These are phyloP conservation scores for Geosiphon pyriformis DNA, from an alignment of 192 early-diverging fungal species.

Conservation along the genomic window DNA sequence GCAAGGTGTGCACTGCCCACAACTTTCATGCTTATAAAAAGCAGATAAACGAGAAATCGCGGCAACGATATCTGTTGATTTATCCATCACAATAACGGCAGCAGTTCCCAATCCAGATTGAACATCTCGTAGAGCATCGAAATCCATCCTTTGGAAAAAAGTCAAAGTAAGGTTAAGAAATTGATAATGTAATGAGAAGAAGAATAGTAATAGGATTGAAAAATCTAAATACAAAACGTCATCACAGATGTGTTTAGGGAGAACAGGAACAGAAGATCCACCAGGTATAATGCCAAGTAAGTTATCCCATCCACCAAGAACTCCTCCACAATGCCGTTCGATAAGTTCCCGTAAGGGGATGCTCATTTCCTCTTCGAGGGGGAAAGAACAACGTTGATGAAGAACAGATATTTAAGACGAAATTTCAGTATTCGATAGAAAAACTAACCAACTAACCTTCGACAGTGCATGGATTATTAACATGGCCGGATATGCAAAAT, in stretches of 20 bases:
- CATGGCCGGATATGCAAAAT: conserved; percentile 96
- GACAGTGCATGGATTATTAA: conserved; percentile 95
- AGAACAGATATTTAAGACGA: too few species aligned
- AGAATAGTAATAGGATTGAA: not conserved
- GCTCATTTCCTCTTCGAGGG: conserved; percentile 80
- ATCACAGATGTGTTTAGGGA: conserved; percentile 80
- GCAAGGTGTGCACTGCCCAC: conserved; percentile 99
- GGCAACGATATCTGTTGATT: conserved; percentile 88
- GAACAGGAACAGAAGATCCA: conserved; percentile 89
- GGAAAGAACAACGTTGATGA: too few species aligned
- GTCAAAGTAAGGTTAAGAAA: not conserved
- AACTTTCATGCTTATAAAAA: conserved; percentile 97
- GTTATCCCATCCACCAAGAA: conserved; percentile 98
- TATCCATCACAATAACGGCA: conserved; percentile 98
- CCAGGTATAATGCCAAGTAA: conserved; percentile 95
- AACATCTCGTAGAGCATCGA: conserved; percentile 92
- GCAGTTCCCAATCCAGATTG: conserved; percentile 94
- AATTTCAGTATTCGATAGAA: too few species aligned
- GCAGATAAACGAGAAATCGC: conserved; percentile 88
- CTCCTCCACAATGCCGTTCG: conserved; percentile 92
- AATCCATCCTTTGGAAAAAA: conserved; percentile 74
- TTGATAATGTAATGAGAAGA: not conserved
- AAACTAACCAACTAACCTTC: too few species aligned
- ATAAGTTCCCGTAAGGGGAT: conserved; percentile 93
- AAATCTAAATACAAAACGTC: conserved; percentile 58